Conservation (phyloP, 2,329 filamentous ascomycete genomes). For the Alternaria postmessia region DNA sequence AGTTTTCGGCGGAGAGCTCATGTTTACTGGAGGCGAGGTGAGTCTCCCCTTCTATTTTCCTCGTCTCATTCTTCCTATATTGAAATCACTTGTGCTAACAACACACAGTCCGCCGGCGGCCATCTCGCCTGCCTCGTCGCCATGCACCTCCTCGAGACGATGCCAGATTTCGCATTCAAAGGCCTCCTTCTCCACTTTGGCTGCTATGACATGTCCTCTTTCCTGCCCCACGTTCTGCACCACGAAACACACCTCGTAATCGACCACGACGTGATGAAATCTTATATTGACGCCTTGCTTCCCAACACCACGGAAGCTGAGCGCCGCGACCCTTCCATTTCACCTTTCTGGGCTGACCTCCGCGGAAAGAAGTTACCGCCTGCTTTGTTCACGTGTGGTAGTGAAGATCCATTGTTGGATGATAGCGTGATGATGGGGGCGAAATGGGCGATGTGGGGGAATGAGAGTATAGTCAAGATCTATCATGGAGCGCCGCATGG, state of each 20-base stretch:
- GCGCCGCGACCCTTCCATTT: conserved; percentile 56
- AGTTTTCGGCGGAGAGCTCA: conserved; percentile 54
- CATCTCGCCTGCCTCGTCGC: conserved; percentile 59
- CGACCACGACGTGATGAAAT: conserved; percentile 55
- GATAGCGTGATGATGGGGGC: conserved; percentile 62
- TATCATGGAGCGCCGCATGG: conserved; percentile 64
- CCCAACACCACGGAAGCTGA: conserved; percentile 54
- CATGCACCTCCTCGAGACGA: conserved; percentile 56
- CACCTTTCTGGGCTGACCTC: conserved; percentile 60
- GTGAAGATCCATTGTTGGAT: conserved; percentile 62
- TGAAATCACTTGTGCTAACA: not conserved
- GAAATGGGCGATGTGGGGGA: conserved; percentile 63
- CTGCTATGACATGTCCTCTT: conserved; percentile 58
- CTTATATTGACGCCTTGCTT: conserved; percentile 57
- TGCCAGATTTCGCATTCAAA: conserved; percentile 53
- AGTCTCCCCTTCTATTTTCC: conserved; percentile 19
- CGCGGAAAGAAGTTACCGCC: conserved; percentile 55
- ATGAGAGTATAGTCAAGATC: conserved; percentile 61
- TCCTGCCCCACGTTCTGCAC: conserved; percentile 52
- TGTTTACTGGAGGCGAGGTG: conserved; percentile 54
- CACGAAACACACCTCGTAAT: conserved; percentile 55
- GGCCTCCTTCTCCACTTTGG: conserved; percentile 64
- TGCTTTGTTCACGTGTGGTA: conserved; percentile 64
- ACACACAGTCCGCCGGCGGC: conserved; percentile 57
- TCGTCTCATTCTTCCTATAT: not conserved